Evolutionary conservation across 345 rosid species (phyloP), one percentile per base, ranked within the genome.

Genomic region (Bretschneidera sinensis): DNA sequence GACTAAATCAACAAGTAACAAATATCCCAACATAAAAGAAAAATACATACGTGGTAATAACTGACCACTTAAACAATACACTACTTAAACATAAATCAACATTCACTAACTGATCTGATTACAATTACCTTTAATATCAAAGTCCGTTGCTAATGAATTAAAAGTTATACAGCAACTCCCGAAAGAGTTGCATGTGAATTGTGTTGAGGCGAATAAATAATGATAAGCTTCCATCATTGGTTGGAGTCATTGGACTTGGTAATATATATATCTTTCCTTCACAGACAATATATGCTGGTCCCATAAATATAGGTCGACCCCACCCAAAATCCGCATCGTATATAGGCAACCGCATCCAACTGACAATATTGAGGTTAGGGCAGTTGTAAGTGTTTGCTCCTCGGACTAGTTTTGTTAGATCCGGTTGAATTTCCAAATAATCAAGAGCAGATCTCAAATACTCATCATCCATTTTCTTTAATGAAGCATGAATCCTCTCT

Each of bases 251-350:
- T 18, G 84, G 51, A 63, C 80, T 77, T 0, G 86, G 80, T 34
- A 79, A 28, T 14, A 83, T 18, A 66, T 69, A 71, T 0, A 76
- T 57, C 2, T 70, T 51, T 0, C 85, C 91, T 62, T 85, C 88
- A 24, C 47, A 49, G 17, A 35, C 59, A 20, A 75, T 57, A 24
- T 76, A 73, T 22, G 83, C 85, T 0, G 76, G 83, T 8, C 86
- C 84, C 76, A 69, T 60, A 54, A 74, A 74, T 1, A 83, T 69
- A 17, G 86, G 81, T 39, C 76, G 59, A 3, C 84, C 91, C 81
- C 83, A 75, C 10, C 88, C 83, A 34, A 85, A 83, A 68, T 83
- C 77, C 0, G 84, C 82, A 14, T 74, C 88, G 22, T 82, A 64
- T 22, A 76, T 50, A 1, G 83, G 81, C 21, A 80, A 62, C 66